Percentiles rank a stretch among this genome's conserved stretches.
Evolutionary conservation across 805 yeast genomes (phyloP).

Genomic region (Brettanomyces sp.): DNA sequence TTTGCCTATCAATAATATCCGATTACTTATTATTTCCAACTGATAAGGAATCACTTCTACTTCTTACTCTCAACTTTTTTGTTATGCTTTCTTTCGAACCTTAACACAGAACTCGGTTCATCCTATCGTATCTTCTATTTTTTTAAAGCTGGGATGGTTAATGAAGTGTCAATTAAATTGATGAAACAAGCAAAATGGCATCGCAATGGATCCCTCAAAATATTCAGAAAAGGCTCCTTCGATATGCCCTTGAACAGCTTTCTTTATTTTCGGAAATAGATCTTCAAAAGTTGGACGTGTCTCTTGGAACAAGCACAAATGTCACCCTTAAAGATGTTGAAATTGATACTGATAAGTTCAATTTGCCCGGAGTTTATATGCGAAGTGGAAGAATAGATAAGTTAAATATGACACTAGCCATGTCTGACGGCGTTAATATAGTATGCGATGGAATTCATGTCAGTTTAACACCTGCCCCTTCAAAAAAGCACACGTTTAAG

Average conservation of each 20-base stretch:
- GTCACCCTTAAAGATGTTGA: conserved; percentile 52
- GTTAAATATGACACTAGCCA: conserved; percentile 50
- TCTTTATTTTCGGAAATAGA: conserved; percentile 70
- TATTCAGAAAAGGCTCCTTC: conserved; percentile 70
- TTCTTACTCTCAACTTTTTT: too few species aligned
- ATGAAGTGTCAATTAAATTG: background rate
- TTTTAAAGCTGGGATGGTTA: too few species aligned
- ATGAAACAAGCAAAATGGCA: conserved; percentile 12
- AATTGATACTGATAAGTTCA: conserved; percentile 62
- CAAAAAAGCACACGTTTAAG: background rate
- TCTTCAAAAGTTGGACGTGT: conserved; percentile 71
- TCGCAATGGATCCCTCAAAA: conserved; percentile 74
- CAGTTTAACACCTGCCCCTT: conserved; percentile 18
- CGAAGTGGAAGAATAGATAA: conserved; percentile 51
- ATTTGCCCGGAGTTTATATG: conserved; percentile 53
- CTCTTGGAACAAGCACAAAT: conserved; percentile 47
- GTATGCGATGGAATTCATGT: conserved; percentile 47
- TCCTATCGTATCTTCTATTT: too few species aligned
- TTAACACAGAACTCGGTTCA: too few species aligned
- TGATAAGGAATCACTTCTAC: conserved; percentile 1
- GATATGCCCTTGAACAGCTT: conserved; percentile 72
- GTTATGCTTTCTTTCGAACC: too few species aligned
- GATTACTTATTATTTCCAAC: background rate
- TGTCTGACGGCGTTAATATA: conserved; percentile 62
- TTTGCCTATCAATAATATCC: too few species aligned